These are phyloP conservation scores for Pseudoperonospora humuli DNA, from an alignment of 352 stramenopile genomes.

Conservation along the genomic window DNA sequence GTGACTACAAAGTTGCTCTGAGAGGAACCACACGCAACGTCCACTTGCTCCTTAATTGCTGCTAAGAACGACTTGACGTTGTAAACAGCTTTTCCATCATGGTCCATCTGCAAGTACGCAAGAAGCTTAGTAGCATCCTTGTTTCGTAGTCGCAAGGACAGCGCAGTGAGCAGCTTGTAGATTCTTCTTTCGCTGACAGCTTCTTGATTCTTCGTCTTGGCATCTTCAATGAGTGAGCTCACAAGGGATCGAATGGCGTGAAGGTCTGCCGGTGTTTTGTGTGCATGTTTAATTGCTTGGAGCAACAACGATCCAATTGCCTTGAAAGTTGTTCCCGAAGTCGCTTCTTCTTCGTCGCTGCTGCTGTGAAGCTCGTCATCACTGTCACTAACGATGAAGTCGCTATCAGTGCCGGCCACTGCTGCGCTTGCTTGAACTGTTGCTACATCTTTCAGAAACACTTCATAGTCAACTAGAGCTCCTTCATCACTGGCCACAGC, in stretches of 20 bases:
- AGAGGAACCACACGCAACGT: slow-evolving; percentile 11
- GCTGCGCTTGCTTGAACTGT: slow-evolving; percentile 23
- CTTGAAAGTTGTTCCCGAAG: slow-evolving; percentile 20
- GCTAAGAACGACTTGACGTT: too few relatives aligned
- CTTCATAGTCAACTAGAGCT: slow-evolving; percentile 35
- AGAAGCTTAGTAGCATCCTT: slow-evolving; percentile 45
- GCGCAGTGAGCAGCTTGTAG: slow-evolving; percentile 46
- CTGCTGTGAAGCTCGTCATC: slow-evolving; percentile 28
- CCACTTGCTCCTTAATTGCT: slow-evolving; percentile 27
- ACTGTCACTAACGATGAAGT: slow-evolving; percentile 26
- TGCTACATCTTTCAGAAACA: slow-evolving; percentile 45
- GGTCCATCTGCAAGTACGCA: slow-evolving; percentile 23
- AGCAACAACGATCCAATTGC: slow-evolving; percentile 20
- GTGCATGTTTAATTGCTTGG: slow-evolving; percentile 28
- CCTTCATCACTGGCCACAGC: slow-evolving; percentile 14
- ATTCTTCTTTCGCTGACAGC: slow-evolving; percentile 45
- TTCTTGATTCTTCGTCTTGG: slow-evolving; percentile 17
- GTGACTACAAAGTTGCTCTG: slow-evolving; percentile 5
- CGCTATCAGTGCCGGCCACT: slow-evolving; percentile 3
- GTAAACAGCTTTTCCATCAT: slow-evolving; percentile 18
- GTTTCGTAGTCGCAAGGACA: slow-evolving; percentile 39
- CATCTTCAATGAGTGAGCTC: slow-evolving; percentile 13
- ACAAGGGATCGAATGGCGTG: slow-evolving; percentile 28
- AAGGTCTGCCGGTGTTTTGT: slow-evolving; percentile 30
- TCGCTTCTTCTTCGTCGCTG: slow-evolving; percentile 30